Base-by-base conservation (phyloP, 805 yeast species). In the Monosporozyma siamensis region DNA sequence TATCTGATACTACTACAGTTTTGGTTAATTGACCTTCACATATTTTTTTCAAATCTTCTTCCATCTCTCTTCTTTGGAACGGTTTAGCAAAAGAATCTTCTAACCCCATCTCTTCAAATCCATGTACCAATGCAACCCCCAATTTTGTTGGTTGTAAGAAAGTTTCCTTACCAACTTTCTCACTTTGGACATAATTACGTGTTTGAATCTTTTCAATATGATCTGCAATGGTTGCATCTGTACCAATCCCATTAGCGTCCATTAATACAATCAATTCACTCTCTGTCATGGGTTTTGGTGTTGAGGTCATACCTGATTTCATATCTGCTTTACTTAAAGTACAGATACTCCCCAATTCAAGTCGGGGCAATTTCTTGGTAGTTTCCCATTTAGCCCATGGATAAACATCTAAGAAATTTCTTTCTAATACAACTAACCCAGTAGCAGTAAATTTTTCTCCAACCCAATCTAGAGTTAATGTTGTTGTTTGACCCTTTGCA, bases 221-320 rank as follows among this genome's bases (percentile, higher is more conserved):
- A 34, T 92, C 98, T 0, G 97, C 98, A 63, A 92, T 94, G 0
- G 99, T 92, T 1, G 99, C 99, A 67, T 92, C 99, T 0, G 99
- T 92, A 2, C 99, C 99, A 36, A 92, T 92, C 0, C 97, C 97
- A 61, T 92, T 92, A 9, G 79, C 84, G 66, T 94, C 97, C 99
- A 92, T 92, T 38, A 92, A 66, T 8, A 86, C 81, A 63, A 92
- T 87, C 18, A 92, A 69, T 56, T 90, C 98, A 0, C 95, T 72
- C 60, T 92, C 99, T 0, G 97, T 90, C 70, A 92, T 72, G 41
- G 78, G 82, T 23, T 66, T 63, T 0, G 99, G 98, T 0, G 97
- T 79, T 0, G 80, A 56, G 0, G 98, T 92, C 43, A 72, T 72
- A 0, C 97, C 96, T 15, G 75, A 76, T 40, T 74, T 72, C 55